Conservation (phyloP, 768 basidiomycete genomes). For the Suillus americanus region DNA sequence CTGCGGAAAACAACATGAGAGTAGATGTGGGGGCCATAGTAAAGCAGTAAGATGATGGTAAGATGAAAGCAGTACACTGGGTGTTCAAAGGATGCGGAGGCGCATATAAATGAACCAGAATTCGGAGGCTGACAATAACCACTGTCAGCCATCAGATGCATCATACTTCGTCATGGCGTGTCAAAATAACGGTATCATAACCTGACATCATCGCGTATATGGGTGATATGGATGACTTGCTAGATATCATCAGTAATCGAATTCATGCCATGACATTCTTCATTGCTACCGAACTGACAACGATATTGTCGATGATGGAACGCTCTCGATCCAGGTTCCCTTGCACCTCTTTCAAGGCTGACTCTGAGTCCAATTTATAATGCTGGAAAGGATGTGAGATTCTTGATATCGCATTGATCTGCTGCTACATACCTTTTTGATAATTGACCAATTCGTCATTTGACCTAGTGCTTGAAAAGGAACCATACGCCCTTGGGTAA, state of each 20-base stretch:
- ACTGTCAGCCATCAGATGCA: not conserved
- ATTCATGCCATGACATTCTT: conserved; percentile 55
- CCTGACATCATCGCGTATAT: not conserved
- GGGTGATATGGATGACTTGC: not conserved
- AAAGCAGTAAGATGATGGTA: not conserved
- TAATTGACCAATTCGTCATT: conserved; percentile 66
- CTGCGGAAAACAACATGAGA: not conserved
- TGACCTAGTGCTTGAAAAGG: conserved; percentile 43
- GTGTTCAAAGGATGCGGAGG: not conserved
- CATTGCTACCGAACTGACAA: conserved; percentile 78
- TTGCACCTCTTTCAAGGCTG: conserved; percentile 35
- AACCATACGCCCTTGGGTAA: conserved; percentile 58
- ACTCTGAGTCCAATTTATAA: conserved; percentile 66
- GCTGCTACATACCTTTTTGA: conserved; percentile 64
- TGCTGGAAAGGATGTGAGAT: conserved; percentile 41
- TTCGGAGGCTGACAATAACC: not conserved
- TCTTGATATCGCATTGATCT: not conserved
- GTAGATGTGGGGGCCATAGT: not conserved
- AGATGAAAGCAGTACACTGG: not conserved
- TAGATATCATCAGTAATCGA: not conserved
- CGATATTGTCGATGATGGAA: conserved; percentile 58
- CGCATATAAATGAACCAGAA: not conserved
- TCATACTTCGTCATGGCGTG: not conserved
- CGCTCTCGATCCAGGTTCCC: conserved; percentile 37
- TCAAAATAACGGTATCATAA: not conserved